Base-by-base conservation (phyloP, 2,329 filamentous ascomycete genomes). In the Boeremia exigua region DNA sequence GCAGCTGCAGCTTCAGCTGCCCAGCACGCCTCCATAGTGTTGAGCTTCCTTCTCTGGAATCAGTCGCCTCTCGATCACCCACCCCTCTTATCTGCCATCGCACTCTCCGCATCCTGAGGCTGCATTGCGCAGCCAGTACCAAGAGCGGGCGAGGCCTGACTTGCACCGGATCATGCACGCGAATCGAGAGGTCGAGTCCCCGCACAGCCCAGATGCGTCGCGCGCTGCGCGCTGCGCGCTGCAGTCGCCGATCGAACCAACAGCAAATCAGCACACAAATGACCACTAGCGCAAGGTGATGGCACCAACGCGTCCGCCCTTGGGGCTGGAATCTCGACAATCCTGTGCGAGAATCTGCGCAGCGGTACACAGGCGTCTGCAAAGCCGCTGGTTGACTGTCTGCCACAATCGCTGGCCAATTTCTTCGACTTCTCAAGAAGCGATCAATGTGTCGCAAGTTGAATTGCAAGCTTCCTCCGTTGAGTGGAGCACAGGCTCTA, bases 121-220 rank as follows among this genome's bases (percentile, higher is more conserved):
- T 19, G 32, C 28, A 19, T 33, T 23, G 45, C 28, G 50, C 33
- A 36, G 32, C 6, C n/a, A 38, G 11, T 15, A 15, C 25, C n/a
- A n/a, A 36, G 40, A 25, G 12, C 9, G 15, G 42, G 37, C 30
- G 29, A 46, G 40, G 34, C 47, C 40, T 50, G 29, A 23, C 19
- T 5, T 51, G 47, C 38, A 30, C 43, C 25, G 47, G 36, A 51
- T 15, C 34, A 36, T 23, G 48, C 34, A 25, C 28, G 44, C 37
- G 30, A 56, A 56, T 56, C 53, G 53, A 51, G 42, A 42, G 53
- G 47, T 56, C 53, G 42, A 51, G 30, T 42, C 48, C 53, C 47
- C 47, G 47, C 53, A 25, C 42, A 25, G 36, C 17, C 8, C 11
- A 12, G n/a, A 15, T 25, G 36, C 23, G 36, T 27, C 50, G 42